Conservation (phyloP, 2,329 filamentous ascomycete species). For the Xylaria polymorpha region DNA sequence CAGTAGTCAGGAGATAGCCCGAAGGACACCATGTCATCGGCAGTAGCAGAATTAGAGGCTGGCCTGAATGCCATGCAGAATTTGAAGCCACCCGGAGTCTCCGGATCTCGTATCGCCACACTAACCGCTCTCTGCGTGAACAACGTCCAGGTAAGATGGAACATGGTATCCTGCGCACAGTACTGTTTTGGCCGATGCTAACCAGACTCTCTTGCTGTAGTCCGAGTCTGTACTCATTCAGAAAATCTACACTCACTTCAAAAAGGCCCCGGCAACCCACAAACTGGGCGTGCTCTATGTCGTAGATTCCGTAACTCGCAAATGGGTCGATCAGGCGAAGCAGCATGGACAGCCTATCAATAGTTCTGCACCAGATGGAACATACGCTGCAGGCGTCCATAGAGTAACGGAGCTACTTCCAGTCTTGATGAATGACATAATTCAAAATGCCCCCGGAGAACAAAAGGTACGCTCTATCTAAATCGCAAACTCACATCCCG, state of each 20-base stretch:
- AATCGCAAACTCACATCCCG: conserved; percentile 47
- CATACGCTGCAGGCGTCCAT: conserved; percentile 93
- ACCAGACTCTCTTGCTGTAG: conserved; percentile 61
- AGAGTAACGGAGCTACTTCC: conserved; percentile 96
- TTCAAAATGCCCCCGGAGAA: conserved; percentile 86
- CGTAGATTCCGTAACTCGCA: conserved; percentile 99
- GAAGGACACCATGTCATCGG: conserved; percentile 73
- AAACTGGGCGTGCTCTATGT: conserved; percentile 99
- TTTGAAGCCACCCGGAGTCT: conserved; percentile 93
- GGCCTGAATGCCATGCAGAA: conserved; percentile 91
- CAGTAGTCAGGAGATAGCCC: conserved; percentile 41
- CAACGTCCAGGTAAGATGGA: conserved; percentile 83
- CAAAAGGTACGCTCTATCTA: conserved; percentile 86
- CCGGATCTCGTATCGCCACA: conserved; percentile 87
- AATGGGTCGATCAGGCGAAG: conserved; percentile 97
- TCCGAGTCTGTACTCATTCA: conserved; percentile 95
- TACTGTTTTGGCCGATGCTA: conserved; percentile 42
- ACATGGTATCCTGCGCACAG: conserved; percentile 28
- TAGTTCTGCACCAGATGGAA: conserved; percentile 86
- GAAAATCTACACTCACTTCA: conserved; percentile 97
- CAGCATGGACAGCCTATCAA: conserved; percentile 84
- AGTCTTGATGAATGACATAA: conserved; percentile 93
- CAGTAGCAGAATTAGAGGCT: conserved; percentile 90
- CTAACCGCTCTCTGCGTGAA: conserved; percentile 89
- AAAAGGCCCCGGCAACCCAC: conserved; percentile 92